phyloP scores from a whole-genome alignment of 2,329 filamentous ascomycete species.

The Raffaelea arxii region DNA sequence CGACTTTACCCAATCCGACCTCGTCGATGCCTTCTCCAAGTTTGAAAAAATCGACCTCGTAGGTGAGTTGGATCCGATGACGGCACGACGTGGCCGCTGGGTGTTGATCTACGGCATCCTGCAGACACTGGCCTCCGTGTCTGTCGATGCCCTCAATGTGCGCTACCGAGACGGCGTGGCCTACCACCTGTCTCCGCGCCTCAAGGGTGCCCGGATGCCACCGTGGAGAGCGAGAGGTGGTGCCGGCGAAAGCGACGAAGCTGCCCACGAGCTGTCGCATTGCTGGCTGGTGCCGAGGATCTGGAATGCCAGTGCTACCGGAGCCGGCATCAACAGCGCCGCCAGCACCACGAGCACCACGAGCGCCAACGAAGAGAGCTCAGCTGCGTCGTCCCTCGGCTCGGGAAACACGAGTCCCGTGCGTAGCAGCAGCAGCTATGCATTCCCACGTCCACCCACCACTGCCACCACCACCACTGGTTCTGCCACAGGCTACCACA shows the following conservation, averaged over 20 bases:
- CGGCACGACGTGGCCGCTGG: slow-evolving; percentile 50
- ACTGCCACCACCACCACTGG: neutral
- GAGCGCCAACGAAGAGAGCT: slow-evolving; percentile 15
- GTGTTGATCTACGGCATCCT: slow-evolving; percentile 50
- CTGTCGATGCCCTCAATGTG: slow-evolving; percentile 45
- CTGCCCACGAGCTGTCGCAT: slow-evolving; percentile 39
- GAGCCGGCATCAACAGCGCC: slow-evolving; percentile 10
- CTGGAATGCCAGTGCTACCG: no score
- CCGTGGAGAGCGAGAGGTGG: slow-evolving; percentile 41
- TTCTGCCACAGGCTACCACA: neutral
- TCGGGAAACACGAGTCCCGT: slow-evolving; percentile 16
- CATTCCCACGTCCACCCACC: neutral
- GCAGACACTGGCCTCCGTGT: slow-evolving; percentile 49
- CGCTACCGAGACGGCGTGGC: slow-evolving; percentile 41
- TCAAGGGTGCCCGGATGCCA: slow-evolving; percentile 40
- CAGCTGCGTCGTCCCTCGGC: slow-evolving; percentile 12
- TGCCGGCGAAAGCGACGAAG: slow-evolving; percentile 21
- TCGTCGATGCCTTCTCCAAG: slow-evolving; percentile 44
- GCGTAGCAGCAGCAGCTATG: slow-evolving; percentile 1
- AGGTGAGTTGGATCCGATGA: slow-evolving; percentile 41
- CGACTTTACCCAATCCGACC: slow-evolving; percentile 40
- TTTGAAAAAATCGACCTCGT: slow-evolving; percentile 47
- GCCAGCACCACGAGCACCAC: slow-evolving; percentile 13
- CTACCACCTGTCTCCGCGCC: slow-evolving; percentile 47
- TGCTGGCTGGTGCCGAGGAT: slow-evolving; percentile 38